Base-by-base conservation (phyloP, 2,329 filamentous ascomycete genomes). In the Nigrospora sphaerica region DNA sequence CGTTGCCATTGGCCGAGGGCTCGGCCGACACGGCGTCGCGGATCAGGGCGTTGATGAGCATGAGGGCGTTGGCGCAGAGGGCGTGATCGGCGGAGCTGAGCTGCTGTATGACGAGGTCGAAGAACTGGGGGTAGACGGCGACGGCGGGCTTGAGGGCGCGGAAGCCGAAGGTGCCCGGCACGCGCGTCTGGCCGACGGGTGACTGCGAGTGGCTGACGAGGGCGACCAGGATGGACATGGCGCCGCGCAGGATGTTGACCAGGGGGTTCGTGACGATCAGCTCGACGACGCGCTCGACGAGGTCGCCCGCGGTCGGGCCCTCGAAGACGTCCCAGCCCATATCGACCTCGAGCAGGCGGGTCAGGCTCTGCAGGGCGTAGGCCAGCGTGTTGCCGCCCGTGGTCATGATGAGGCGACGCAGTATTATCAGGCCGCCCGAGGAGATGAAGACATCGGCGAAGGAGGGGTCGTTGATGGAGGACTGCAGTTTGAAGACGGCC, bases 401-500 rank as follows among this genome's bases (percentile, higher is more conserved):
- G 54, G 81, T 80, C 74, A 97, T 82, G 52, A 93, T 89, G 45
- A 97, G 75, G 47, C 87, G 83, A 45, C 89, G 82, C 58, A 98
- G 72, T 55, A 92, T 83, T 54, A 83, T 77, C 53, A 97, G 75
- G 4, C 93, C 93, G 47, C 90, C 90, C 42, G 90, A 87, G 44
- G 86, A 83, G 51, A 97, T 95, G 71, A 98, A 98, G 57, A 95
- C 83, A 65, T 97, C 93, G 59, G 93, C 93, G 65, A 97, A 97
- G 43, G 90, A 86, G 23, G 92, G 92, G 68, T 98, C 93, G 63
- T 91, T 92, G 67, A 98, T 95, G 52, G 88, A 90, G 53, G 81
- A 85, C 69, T 98, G 93, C 54, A 98, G 81, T 72, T 96, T 96
- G 79, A 98, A 98, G 50, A 95, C 93, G 50, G 93, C 93, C 88